Percentiles rank a stretch among this genome's conserved stretches.
Evolutionary conservation across 2,329 filamentous ascomycete genomes (phyloP).

Genomic region (Neofusicoccum kwambonambiense): DNA sequence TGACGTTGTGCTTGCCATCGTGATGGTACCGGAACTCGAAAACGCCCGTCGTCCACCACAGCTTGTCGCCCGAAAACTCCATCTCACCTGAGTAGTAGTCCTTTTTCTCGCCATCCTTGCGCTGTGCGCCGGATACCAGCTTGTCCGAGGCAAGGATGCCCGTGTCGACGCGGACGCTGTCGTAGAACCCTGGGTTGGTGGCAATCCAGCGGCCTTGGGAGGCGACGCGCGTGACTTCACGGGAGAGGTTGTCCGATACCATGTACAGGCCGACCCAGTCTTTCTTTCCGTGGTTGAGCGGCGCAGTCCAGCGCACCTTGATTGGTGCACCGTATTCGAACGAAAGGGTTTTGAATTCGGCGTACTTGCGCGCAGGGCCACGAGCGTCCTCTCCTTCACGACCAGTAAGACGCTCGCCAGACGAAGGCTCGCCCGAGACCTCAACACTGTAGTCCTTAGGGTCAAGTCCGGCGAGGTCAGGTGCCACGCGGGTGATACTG

Average conservation of each 20-base stretch:
- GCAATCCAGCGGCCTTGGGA: slow-evolving; percentile 89
- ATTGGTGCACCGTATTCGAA: slow-evolving; percentile 91
- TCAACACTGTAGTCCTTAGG: slow-evolving; percentile 76
- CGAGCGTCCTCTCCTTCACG: slow-evolving; percentile 72
- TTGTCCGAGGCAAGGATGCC: slow-evolving; percentile 73
- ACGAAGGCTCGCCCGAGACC: slow-evolving; percentile 63
- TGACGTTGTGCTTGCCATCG: slow-evolving; percentile 85
- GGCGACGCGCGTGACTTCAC: slow-evolving; percentile 78
- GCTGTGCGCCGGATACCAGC: slow-evolving; percentile 47
- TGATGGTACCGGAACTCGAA: slow-evolving; percentile 99
- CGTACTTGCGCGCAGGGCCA: slow-evolving; percentile 58
- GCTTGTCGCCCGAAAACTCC: slow-evolving; percentile 84
- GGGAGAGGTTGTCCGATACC: slow-evolving; percentile 87
- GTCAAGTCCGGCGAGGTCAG: slow-evolving; percentile 77
- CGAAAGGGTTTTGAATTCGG: slow-evolving; percentile 68
- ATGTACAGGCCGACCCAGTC: slow-evolving; percentile 98
- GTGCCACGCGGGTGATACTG: slow-evolving; percentile 74
- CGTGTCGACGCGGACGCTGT: slow-evolving; percentile 70
- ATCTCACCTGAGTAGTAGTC: slow-evolving; percentile 77
- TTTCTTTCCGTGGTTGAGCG: slow-evolving; percentile 79
- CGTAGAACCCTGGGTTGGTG: slow-evolving; percentile 73
- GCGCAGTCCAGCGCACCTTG: slow-evolving; percentile 85
- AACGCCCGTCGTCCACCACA: slow-evolving; percentile 95
- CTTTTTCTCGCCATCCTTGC: slow-evolving; percentile 49
- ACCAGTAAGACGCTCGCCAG: slow-evolving; percentile 61